phyloP scores from a whole-genome alignment of 2,329 filamentous ascomycete genomes.

The Paracoccidioides brasiliensis region DNA sequence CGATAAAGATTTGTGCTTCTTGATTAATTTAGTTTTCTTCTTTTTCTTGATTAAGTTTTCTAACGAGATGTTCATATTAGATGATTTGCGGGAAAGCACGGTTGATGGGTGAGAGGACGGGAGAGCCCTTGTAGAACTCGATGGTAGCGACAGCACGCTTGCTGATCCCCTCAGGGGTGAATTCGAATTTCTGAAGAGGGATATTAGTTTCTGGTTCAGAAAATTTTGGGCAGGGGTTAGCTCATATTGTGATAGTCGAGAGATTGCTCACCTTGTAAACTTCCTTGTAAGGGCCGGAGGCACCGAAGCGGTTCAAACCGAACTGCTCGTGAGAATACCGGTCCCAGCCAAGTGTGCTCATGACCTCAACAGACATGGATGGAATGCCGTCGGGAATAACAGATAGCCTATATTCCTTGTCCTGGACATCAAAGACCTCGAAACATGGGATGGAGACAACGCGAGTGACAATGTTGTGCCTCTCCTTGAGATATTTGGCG shows the following conservation, averaged over 20 bases:
- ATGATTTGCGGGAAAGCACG: slow-evolving; percentile 95
- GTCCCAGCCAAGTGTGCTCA: slow-evolving; percentile 97
- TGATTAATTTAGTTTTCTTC: too few relatives aligned
- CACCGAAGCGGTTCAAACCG: slow-evolving; percentile 97
- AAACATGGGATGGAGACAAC: slow-evolving; percentile 94
- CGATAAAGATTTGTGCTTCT: too few relatives aligned
- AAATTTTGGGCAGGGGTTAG: too few relatives aligned
- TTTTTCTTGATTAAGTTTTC: background rate
- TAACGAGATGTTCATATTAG: slow-evolving; percentile 38
- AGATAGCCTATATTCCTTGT: slow-evolving; percentile 87
- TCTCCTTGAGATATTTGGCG: slow-evolving; percentile 78
- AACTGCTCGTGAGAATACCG: slow-evolving; percentile 99
- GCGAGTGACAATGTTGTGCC: slow-evolving; percentile 75
- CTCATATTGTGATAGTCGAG: too few relatives aligned
- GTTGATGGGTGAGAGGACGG: slow-evolving; percentile 90
- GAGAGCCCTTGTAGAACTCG: slow-evolving; percentile 94
- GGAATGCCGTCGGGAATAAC: slow-evolving; percentile 92
- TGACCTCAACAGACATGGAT: slow-evolving; percentile 85
- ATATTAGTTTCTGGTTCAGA: too few relatives aligned
- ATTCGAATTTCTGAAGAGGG: slow-evolving; percentile 76
- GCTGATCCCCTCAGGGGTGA: slow-evolving; percentile 90
- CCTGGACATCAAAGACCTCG: slow-evolving; percentile 89
- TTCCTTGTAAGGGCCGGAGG: slow-evolving; percentile 91
- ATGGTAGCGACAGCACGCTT: slow-evolving; percentile 88
- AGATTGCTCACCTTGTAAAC: slow-evolving; percentile 64